Conservation (phyloP, 2,329 filamentous ascomycete species). For the Colletotrichum tabaci region DNA sequence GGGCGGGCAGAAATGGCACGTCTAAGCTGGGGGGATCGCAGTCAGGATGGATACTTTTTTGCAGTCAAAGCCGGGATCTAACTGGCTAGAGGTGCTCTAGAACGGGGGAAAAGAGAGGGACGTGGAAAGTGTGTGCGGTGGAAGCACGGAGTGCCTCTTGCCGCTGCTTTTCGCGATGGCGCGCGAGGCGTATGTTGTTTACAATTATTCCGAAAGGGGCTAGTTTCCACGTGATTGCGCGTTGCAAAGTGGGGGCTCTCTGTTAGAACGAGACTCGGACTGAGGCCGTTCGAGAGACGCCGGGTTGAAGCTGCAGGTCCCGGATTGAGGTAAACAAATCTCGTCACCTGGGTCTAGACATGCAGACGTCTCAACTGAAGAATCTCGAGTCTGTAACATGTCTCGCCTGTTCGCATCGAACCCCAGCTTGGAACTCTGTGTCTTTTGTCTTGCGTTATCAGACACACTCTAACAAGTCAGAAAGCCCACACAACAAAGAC, state of each 20-base stretch:
- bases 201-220: constrained; percentile 35
- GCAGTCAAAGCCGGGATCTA: constrained; percentile 18
- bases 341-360: constrained; percentile 26
- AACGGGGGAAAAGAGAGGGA: constrained; percentile 26
- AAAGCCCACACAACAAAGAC: constrained; percentile 12
- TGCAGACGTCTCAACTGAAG: constrained; percentile 41
- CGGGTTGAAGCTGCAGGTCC: constrained; percentile 35
- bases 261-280: constrained; percentile 26
- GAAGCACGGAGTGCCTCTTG: constrained; percentile 13
- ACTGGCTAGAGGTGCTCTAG: constrained; percentile 30
- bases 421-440: constrained; percentile 4
- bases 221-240: constrained; percentile 41
- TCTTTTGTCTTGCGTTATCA: constrained; percentile 24
- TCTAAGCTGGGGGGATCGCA: constrained; percentile 28
- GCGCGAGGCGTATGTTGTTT: constrained; percentile 43
- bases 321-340: constrained; percentile 36
- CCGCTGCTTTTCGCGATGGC: constrained; percentile 38
- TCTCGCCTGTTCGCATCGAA: constrained; percentile 16
- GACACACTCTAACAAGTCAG: constrained; percentile 8
- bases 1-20: constrained; percentile 32
- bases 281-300: constrained; percentile 8
- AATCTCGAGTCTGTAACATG: constrained; percentile 28
- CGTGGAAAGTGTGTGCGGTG: constrained; percentile 15
- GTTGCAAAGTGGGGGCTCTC: background rate
- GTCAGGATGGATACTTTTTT: constrained; percentile 33